Base-by-base conservation (phyloP, 1,284 basidiomycete genomes). In the Pyrrhoderma lamaoense region DNA sequence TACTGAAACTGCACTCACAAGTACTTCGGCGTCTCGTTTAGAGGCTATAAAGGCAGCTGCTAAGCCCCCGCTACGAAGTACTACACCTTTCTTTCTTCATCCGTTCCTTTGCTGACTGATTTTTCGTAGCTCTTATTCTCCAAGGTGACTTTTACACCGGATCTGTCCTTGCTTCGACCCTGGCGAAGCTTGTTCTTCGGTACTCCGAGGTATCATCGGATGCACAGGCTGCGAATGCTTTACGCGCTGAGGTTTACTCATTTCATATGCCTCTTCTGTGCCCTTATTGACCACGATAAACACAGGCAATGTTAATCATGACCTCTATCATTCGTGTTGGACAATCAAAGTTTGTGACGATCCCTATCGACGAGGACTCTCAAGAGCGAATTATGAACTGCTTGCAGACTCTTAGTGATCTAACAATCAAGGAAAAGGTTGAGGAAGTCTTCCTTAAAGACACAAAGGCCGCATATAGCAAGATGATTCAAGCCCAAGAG, bases 121-220 rank as follows among this genome's bases (percentile, higher is more conserved):
- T 21, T 27, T n/a, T 51, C 48, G 42, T 25, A 85, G 89, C 91
- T 3, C 72, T 99, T 40, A 82, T 99, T 48, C 77, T 99, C 42
- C 89, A 89, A 31, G 96, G 96, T 27, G 96, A 99, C 70, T 99
- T 96, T 72, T 99, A 93, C 72, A 99, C 94, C 11, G 93, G 89
- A 4, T 77, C 91, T 3, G 93, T 96, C 2, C 76, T 99, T 21
- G 85, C 93, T 9, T 80, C 89, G 36, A 86, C 94, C 1, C 70
- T 99, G 55, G 91, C 93, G 51, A 99, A 99, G 70, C 79, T 99
- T 23, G 87, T 96, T 8, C 74, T 98, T 42, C 80, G 94, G 21
- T 92, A 86, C 64, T 72, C 79, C 18, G 80, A 88, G 57, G 67
- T 81, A 25, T 73, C 77, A 2, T 62, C 65, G 18, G 86, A 93